phyloP scores from a whole-genome alignment of 2,329 filamentous ascomycete genomes.

The Thermothelomyces thermophilus region DNA sequence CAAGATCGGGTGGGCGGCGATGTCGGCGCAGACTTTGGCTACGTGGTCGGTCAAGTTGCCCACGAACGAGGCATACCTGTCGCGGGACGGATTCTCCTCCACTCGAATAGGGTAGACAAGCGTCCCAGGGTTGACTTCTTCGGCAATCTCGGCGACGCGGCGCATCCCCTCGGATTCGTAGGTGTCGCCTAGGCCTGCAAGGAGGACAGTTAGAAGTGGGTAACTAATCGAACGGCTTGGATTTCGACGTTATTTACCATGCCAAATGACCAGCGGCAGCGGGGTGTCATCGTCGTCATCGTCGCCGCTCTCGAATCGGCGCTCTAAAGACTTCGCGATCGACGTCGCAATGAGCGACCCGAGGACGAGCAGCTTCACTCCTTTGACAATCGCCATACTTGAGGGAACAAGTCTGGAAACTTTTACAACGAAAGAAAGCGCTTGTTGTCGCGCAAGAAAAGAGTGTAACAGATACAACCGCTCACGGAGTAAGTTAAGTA shows the following conservation, averaged over 20 bases:
- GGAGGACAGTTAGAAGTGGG: neutral
- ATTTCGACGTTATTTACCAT: no score
- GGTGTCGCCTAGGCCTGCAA: slow-evolving; percentile 56
- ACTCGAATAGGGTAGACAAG: slow-evolving; percentile 75
- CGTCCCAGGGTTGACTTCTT: slow-evolving; percentile 71
- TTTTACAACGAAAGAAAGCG: slow-evolving; percentile 2
- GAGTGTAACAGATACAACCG: neutral
- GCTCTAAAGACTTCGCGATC: slow-evolving; percentile 27
- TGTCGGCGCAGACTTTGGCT: slow-evolving; percentile 66
- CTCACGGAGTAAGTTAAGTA: no score
- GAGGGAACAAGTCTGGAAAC: neutral
- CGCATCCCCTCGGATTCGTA: slow-evolving; percentile 71
- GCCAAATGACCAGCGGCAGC: slow-evolving; percentile 90
- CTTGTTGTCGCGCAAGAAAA: neutral
- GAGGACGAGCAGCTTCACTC: slow-evolving; percentile 27
- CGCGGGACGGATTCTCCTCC: slow-evolving; percentile 55
- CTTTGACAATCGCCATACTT: slow-evolving; percentile 26
- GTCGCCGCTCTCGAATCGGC: slow-evolving; percentile 28
- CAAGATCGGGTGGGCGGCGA: slow-evolving; percentile 70
- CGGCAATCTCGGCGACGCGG: slow-evolving; percentile 62
- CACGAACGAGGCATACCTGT: slow-evolving; percentile 81
- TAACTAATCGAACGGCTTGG: no score
- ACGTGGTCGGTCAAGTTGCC: slow-evolving; percentile 83
- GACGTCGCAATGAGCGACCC: slow-evolving; percentile 31
- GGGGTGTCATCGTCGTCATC: slow-evolving; percentile 58